Conservation (phyloP, 2,329 filamentous ascomycete genomes). For the Pseudophaeomoniella oleicola region DNA sequence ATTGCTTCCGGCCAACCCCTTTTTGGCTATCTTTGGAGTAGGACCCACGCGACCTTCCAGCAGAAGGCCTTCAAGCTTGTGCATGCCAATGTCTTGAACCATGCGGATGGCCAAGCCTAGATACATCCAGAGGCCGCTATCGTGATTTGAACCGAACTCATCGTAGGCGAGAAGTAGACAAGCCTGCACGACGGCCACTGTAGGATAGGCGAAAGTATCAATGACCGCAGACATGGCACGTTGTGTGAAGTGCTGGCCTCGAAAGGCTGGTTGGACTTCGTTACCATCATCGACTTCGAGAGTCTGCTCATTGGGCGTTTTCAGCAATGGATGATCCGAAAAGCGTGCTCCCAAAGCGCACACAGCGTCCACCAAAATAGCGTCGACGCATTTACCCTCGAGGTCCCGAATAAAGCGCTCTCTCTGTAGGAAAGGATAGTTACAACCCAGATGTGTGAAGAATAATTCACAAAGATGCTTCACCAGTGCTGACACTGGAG, state of each 20-base stretch:
- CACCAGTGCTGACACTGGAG: slow-evolving; percentile 61
- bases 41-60: slow-evolving; percentile 40
- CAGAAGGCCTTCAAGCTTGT: slow-evolving; percentile 62
- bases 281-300: slow-evolving; percentile 20
- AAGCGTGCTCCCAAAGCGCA: slow-evolving; percentile 73
- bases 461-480: slow-evolving; percentile 65
- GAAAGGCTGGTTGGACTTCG: slow-evolving; percentile 41
- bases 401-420: slow-evolving; percentile 61
- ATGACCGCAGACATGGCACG: slow-evolving; percentile 70
- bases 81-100: slow-evolving; percentile 65
- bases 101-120: slow-evolving; percentile 74
- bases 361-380: slow-evolving; percentile 74
- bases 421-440: slow-evolving; percentile 66
- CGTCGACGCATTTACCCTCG: slow-evolving; percentile 65
- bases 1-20: slow-evolving; percentile 22
- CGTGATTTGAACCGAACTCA: slow-evolving; percentile 74
- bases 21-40: slow-evolving; percentile 41
- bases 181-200: slow-evolving; percentile 70
- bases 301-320: slow-evolving; percentile 34
- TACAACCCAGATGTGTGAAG: slow-evolving; percentile 70
- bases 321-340: slow-evolving; percentile 44
- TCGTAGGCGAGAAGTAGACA: slow-evolving; percentile 76
- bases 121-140: slow-evolving; percentile 90
- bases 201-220: slow-evolving; percentile 70
- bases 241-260: slow-evolving; percentile 64